A percentile compares a stretch with the other conserved stretches of the same genome.
phyloP scores from a whole-genome alignment of 2,329 filamentous ascomycete genomes.

The Fusarium tuaranense region DNA sequence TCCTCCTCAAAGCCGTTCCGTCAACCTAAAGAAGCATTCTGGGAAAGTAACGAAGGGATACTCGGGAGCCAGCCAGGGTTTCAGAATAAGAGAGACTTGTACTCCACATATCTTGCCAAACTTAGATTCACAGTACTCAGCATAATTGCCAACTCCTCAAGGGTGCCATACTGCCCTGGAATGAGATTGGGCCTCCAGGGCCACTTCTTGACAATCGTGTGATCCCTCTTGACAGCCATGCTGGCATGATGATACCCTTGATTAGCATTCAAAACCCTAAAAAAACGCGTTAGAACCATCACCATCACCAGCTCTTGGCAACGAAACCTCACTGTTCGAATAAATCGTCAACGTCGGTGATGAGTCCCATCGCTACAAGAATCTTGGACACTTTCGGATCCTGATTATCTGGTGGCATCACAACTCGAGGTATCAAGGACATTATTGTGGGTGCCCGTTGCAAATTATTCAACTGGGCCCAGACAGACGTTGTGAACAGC shows the following conservation, averaged over 20 bases:
- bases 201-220: slow-evolving; percentile 25
- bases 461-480: neutral
- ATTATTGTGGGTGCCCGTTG: neutral
- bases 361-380: neutral
- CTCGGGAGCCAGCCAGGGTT: neutral
- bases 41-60: neutral
- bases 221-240: slow-evolving; percentile 1
- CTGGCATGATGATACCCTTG: neutral
- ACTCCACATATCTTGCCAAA: slow-evolving; percentile 18
- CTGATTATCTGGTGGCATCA: neutral
- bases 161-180: neutral
- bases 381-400: slow-evolving; percentile 1
- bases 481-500: slow-evolving; percentile 13
- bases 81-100: neutral
- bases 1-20: neutral
- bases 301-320: neutral
- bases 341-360: neutral
- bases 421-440: neutral
- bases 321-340: neutral
- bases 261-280: neutral
- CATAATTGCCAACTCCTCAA: slow-evolving; percentile 1
- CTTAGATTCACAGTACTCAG: neutral
- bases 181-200: neutral
- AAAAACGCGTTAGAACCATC: neutral
- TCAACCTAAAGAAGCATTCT: neutral